phyloP scores from a whole-genome alignment of 257 asterid genomes.

The Forsythia viridissima region DNA sequence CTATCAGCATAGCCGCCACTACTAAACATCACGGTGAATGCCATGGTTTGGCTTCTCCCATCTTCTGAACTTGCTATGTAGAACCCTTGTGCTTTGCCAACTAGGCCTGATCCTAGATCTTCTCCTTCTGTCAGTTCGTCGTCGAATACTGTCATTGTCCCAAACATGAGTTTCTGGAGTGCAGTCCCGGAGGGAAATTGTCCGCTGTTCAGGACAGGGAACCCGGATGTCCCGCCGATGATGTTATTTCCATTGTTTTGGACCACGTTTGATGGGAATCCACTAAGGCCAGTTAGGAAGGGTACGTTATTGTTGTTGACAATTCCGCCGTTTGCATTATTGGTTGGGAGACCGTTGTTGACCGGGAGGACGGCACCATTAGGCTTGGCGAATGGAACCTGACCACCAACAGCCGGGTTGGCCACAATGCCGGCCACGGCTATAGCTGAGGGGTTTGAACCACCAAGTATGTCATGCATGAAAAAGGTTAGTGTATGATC shows the following conservation, averaged over 20 bases:
- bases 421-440: conserved; percentile 74
- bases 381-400: conserved; percentile 83
- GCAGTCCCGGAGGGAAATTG: conserved; percentile 59
- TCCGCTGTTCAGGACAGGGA: conserved; percentile 62
- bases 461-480: conserved; percentile 88
- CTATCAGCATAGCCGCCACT: conserved; percentile 70
- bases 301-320: conserved; percentile 82
- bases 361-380: conserved; percentile 77
- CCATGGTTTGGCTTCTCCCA: conserved; percentile 80
- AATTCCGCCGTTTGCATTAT: conserved; percentile 64
- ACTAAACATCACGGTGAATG: conserved; percentile 66
- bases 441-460: conserved; percentile 72
- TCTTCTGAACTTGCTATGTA: conserved; percentile 71
- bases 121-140: conserved; percentile 78
- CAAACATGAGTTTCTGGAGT: conserved; percentile 81
- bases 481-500: conserved; percentile 61
- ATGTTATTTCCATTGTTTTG: conserved; percentile 53
- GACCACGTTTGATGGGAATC: conserved; percentile 47
- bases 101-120: conserved; percentile 60
- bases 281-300: conserved; percentile 79
- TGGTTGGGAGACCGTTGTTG: conserved; percentile 56
- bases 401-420: conserved; percentile 66
- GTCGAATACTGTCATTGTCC: conserved; percentile 73
- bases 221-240: conserved; percentile 62
- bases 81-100: conserved; percentile 83